These are phyloP conservation scores for Cladosporium halotolerans DNA, from an alignment of 2,329 filamentous ascomycete species.

Conservation along the genomic window DNA sequence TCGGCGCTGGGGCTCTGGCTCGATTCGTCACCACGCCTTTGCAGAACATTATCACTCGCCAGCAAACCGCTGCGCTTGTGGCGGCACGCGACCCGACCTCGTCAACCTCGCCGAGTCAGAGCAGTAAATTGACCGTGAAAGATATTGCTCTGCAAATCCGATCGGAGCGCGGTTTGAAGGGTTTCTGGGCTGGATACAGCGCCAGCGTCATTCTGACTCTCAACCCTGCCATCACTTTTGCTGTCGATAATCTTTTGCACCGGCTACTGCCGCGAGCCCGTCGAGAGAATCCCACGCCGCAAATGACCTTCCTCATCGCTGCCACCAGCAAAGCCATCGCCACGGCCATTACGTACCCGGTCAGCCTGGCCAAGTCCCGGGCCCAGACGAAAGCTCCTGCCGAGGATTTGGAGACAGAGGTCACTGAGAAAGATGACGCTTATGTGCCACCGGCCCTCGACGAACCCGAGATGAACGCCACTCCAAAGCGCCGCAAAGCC, in stretches of 20 bases:
- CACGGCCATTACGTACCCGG: constrained; percentile 73
- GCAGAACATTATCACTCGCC: constrained; percentile 73
- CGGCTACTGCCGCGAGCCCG: constrained; percentile 51
- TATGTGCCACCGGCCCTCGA: constrained; percentile 12
- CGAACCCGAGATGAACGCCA: constrained; percentile 14
- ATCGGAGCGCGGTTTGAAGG: constrained; percentile 62
- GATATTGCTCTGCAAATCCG: constrained; percentile 60
- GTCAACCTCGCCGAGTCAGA: constrained; percentile 19
- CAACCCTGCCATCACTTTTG: constrained; percentile 81
- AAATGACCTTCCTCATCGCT: constrained; percentile 59
- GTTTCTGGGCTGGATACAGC: constrained; percentile 85
- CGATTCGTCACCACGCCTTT: constrained; percentile 74
- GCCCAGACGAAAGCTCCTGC: constrained; percentile 55
- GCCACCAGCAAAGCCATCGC: constrained; percentile 74
- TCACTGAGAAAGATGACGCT: constrained; percentile 21
- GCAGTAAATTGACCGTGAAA: constrained; percentile 34
- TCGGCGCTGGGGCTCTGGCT: constrained; percentile 66
- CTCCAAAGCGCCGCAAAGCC: constrained; percentile 4
- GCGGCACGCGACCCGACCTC: constrained; percentile 34
- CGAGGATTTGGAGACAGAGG: constrained; percentile 18
- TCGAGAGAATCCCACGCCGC: constrained; percentile 47
- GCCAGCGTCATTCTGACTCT: constrained; percentile 72
- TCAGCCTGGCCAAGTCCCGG: constrained; percentile 76
- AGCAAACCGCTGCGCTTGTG: constrained; percentile 61
- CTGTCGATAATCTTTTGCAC: constrained; percentile 68